phyloP scores from a whole-genome alignment of 208 protist species.

The Crithidia acanthocephali region DNA sequence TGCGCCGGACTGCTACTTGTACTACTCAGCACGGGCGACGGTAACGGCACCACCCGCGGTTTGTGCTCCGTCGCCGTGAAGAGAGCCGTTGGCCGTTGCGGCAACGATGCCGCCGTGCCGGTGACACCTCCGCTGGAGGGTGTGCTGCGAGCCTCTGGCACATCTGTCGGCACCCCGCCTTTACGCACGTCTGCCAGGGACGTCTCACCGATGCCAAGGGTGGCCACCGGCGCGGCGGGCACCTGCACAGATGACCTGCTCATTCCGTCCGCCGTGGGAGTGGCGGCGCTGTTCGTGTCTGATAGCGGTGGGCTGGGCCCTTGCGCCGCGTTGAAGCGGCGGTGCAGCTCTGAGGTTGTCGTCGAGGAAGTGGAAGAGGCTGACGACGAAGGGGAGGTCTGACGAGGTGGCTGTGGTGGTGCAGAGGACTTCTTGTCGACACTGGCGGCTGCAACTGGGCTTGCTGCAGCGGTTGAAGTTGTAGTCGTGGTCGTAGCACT shows the following conservation, averaged over 20 bases:
- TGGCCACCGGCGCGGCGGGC: not conserved
- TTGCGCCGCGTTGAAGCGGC: not conserved
- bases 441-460: too few relatives aligned
- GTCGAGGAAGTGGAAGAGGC: not conserved
- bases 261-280: not conserved
- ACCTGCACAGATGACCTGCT: not conserved
- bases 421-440: not conserved
- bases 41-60: not conserved
- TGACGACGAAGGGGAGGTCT: not conserved
- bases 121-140: too few relatives aligned
- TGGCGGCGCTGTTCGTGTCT: not conserved
- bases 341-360: not conserved
- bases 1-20: not conserved
- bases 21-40: not conserved
- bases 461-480: not conserved
- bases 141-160: not conserved
- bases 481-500: not conserved
- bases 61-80: slow-evolving; percentile 5
- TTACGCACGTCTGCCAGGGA: not conserved
- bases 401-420: not conserved
- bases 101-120: not conserved
- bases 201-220: slow-evolving; percentile 1
- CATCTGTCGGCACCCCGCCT: not conserved
- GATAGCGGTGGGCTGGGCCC: not conserved
- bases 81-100: not conserved